Evolutionary conservation across 2,329 filamentous ascomycete genomes (phyloP).

Genomic region (Ceratocystis papillata): DNA sequence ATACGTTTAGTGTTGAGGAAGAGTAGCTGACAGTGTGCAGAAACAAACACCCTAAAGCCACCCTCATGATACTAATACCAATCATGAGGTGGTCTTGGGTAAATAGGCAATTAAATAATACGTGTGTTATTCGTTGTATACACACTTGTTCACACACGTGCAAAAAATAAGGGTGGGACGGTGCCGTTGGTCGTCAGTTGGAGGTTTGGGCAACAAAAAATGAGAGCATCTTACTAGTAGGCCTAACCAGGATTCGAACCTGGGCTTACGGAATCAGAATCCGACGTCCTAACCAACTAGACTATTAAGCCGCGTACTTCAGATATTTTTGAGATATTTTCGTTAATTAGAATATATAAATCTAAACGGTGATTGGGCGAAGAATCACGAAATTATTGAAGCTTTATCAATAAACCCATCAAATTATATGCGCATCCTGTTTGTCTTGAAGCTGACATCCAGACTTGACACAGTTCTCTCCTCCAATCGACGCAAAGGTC

Average conservation of each 20-base stretch:
- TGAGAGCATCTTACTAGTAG: neutral
- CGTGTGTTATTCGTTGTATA: neutral
- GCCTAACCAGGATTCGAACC: slow-evolving; percentile 24
- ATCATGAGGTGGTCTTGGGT: neutral
- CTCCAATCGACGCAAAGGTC: neutral
- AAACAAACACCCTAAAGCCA: slow-evolving; percentile 73
- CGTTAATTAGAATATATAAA: neutral
- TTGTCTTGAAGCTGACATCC: neutral
- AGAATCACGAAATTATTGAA: neutral
- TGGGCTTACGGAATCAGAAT: slow-evolving; percentile 25
- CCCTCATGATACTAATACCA: slow-evolving; percentile 43
- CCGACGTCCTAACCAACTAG: slow-evolving; percentile 25
- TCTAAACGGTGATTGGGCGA: rapidly evolving
- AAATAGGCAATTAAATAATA: neutral
- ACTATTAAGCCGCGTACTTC: slow-evolving; percentile 20
- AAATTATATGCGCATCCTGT: neutral
- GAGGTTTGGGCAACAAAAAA: neutral
- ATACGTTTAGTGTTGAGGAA: slow-evolving; percentile 16
- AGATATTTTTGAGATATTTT: neutral
- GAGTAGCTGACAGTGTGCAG: slow-evolving; percentile 36
- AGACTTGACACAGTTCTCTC: neutral
- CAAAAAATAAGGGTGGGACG: too few species aligned
- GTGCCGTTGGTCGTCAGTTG: too few species aligned
- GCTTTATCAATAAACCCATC: neutral
- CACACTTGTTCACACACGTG: neutral